Evolutionary conservation across 768 basidiomycete genomes (phyloP), one percentile per base, ranked within the genome.

Genomic region (Atractiella rhizophila): DNA sequence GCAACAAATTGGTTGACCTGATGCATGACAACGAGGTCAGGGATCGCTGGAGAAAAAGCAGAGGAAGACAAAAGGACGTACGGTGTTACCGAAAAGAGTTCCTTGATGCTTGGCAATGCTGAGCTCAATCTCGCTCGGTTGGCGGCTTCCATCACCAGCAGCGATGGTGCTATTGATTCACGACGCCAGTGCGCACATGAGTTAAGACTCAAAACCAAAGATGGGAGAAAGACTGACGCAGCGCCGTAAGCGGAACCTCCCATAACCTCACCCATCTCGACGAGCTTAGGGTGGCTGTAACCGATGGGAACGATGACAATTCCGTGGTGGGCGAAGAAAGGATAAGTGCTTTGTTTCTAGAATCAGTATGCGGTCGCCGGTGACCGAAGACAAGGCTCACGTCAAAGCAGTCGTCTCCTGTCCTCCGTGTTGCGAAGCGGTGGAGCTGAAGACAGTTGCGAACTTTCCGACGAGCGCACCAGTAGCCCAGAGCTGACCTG

Each of bases 231-330:
- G n/a, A n/a, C n/a, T n/a, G n/a, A 8, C 9, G 76, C 73, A 31
- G 40, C 40, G 12, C 78, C 79, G 68, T 71, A 81, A 18, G 78
- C 69, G 12, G 74, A 74, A 11, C 74, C 74, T 45, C 59, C 62
- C 28, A 58, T 48, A 42, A 62, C 48, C 40, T 55, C 48, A 39
- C 59, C 1, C 51, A 39, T 44, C 66, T 66, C 2, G 64, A 59
- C 43, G 43, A 61, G 51, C 24, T 48, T 40, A 16, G 43, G 68
- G 18, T 65, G 61, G 4, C 65, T 73, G n/a, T 62, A 61, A 0
- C 79, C 79, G 32, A 77, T 61, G 0, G 81, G 78, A 3, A 78
- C 74, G 6, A 30, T 8, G 6, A 28, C 16, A n/a, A 44, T 39
- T 5, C 43, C 43, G 38, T 45, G 43, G 56, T 83, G 78, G 7